Base-by-base conservation (phyloP, 176 grass and related monocot genomes). In the Eragrostis nindensis region DNA sequence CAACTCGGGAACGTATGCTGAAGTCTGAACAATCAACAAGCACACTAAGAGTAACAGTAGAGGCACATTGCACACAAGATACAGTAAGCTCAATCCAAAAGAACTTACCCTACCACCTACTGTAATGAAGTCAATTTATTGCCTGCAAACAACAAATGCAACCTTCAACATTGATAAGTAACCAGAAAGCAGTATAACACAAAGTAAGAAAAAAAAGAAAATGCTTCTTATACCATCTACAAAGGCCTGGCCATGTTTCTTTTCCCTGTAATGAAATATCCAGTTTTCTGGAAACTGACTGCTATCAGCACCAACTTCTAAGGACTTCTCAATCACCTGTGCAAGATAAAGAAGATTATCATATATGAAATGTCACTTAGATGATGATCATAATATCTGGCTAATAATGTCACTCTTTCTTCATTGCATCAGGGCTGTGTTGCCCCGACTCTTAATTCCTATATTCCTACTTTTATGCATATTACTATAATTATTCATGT, bases 181-280 rank as follows among this genome's bases (percentile, higher is more conserved):
- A 60, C 57, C 2, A 36, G 32, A 36, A 36, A 36, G 32, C 32
- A 36, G 32, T 36, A 36, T 36, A 36, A 36, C 32, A 36, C 32
- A 36, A 36, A 36, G 32, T 36, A 36, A 36, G 32, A 36, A 36
- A 36, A 36, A n/a, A 36, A 36, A 36, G 32, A 36, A 36, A 36
- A 36, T 36, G 32, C 32, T 36, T 36, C 4, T 53, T 84, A 19
- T 42, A 91, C 89, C 89, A 62, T 87, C 56, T 13, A 91, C 81
- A 78, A 85, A 87, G 66, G 81, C 84, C 56, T 86, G 81, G 52
- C 80, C 80, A 68, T 74, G 55, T 70, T 90, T 90, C 80, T 90
- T 91, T 54, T 91, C 89, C 47, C 89, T 79, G 11, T 57, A 87
- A 85, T 84, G 81, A 62, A 84, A 85, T 54, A 84, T 91, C 89